Conservation (phyloP, 1,284 basidiomycete genomes). For the Leccinum subrobustum region DNA sequence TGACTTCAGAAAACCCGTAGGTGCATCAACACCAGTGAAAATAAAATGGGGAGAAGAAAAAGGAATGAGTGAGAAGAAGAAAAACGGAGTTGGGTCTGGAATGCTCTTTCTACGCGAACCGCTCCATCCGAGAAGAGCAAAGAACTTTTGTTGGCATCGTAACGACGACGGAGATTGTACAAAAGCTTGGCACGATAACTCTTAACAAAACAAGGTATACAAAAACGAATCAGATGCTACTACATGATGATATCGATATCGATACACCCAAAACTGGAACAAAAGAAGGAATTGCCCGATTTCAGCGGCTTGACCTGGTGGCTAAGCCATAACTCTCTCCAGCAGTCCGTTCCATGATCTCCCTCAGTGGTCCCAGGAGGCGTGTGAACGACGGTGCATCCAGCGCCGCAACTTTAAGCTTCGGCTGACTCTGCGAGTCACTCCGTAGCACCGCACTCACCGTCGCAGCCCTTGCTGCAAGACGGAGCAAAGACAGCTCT, state of each 20-base stretch:
- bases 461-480: constrained; percentile 89
- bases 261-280: constrained; percentile 3
- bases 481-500: constrained; percentile 84
- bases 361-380: constrained; percentile 85
- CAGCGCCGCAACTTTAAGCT: constrained; percentile 89
- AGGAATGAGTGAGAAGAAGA: not conserved
- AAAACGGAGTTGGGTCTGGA: not conserved
- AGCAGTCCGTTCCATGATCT: constrained; percentile 86
- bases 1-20: too few relatives aligned
- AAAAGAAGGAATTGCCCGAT: not conserved
- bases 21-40: constrained; percentile 14
- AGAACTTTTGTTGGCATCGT: constrained; percentile 32
- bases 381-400: constrained; percentile 95
- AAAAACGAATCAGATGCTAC: constrained; percentile 10
- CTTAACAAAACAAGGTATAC: constrained; percentile 5
- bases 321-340: constrained; percentile 47
- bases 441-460: constrained; percentile 75
- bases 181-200: not conserved
- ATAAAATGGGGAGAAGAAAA: not conserved
- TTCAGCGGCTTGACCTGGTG: constrained; percentile 30
- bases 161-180: constrained; percentile 10
- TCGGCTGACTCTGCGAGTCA: constrained; percentile 47
- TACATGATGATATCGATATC: not conserved
- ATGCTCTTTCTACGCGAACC: constrained; percentile 1
- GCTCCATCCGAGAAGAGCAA: not conserved